Evolutionary conservation across 176 grass and related monocot genomes (phyloP).

Genomic region (Calamus simplicifolius): DNA sequence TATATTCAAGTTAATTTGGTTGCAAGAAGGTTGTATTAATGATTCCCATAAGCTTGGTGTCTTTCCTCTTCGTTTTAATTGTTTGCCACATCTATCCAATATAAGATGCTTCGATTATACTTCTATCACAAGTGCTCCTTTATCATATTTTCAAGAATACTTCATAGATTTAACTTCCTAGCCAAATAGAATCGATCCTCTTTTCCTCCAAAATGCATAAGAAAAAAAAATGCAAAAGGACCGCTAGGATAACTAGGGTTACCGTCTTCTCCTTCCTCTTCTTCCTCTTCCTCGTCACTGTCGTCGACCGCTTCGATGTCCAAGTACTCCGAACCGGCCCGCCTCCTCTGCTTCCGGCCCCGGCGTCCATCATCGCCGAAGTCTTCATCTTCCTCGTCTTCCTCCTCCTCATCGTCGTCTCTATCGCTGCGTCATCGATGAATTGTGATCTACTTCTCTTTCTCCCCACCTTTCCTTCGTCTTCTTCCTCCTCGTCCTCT

Average conservation of each 20-base stretch:
- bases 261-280: conserved; percentile 93
- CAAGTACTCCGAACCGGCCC: conserved; percentile 62
- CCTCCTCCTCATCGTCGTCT: conserved; percentile 80
- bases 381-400: neutral
- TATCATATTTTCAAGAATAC: too few species aligned
- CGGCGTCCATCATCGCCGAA: conserved; percentile 6
- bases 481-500: conserved; percentile 38
- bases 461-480: conserved; percentile 42
- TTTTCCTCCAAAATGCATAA: too few species aligned
- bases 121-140: too few species aligned
- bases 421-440: conserved; percentile 83
- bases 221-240: too few species aligned
- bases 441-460: conserved; percentile 65
- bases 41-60: too few species aligned
- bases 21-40: too few species aligned
- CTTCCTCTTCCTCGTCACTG: conserved; percentile 85
- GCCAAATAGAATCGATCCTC: too few species aligned
- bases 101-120: too few species aligned
- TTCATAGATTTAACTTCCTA: too few species aligned
- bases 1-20: too few species aligned
- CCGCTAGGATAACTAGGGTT: conserved; percentile 1
- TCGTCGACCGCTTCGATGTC: conserved; percentile 84
- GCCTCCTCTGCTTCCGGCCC: conserved; percentile 26
- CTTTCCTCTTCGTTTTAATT: too few species aligned
- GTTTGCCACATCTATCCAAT: too few species aligned